phyloP scores from a whole-genome alignment of 2,329 filamentous ascomycete genomes.

The Incumbomyces lentus region DNA sequence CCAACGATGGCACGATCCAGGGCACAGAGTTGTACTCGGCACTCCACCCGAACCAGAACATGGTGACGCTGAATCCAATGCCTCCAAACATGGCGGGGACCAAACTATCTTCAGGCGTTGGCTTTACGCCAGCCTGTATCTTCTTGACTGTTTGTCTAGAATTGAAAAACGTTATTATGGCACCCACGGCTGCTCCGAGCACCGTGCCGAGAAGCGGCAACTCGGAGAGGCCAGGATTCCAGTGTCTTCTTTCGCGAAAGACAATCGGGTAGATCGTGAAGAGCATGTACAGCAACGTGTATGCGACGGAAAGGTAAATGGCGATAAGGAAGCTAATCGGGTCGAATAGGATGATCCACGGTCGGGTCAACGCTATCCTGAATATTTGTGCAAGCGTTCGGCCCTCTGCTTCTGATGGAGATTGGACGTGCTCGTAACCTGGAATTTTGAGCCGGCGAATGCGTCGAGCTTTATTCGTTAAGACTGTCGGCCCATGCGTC shows the following conservation, averaged over 20 bases:
- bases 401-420: conserved; percentile 39
- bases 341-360: conserved; percentile 39
- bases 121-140: conserved; percentile 11
- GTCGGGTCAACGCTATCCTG: conserved; percentile 41
- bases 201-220: conserved; percentile 43
- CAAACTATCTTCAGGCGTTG: conserved; percentile 32
- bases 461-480: conserved; percentile 44
- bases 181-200: conserved; percentile 39
- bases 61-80: conserved; percentile 44
- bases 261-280: conserved; percentile 49
- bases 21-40: conserved; percentile 35
- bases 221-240: conserved; percentile 38
- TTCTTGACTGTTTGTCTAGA: conserved; percentile 12
- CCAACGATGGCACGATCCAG: conserved; percentile 39
- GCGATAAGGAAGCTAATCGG: conserved; percentile 40
- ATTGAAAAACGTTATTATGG: conserved; percentile 19
- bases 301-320: conserved; percentile 41
- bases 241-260: conserved; percentile 36
- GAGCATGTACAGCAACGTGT: conserved; percentile 47
- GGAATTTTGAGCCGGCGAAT: conserved; percentile 40
- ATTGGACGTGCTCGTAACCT: conserved; percentile 43
- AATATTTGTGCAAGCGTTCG: conserved; percentile 37
- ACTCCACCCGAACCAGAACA: conserved; percentile 55
- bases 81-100: conserved; percentile 41
- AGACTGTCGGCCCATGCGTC: conserved; percentile 42